Conservation (phyloP, 164 flowering plant genomes). For the Platanus orientalis region DNA sequence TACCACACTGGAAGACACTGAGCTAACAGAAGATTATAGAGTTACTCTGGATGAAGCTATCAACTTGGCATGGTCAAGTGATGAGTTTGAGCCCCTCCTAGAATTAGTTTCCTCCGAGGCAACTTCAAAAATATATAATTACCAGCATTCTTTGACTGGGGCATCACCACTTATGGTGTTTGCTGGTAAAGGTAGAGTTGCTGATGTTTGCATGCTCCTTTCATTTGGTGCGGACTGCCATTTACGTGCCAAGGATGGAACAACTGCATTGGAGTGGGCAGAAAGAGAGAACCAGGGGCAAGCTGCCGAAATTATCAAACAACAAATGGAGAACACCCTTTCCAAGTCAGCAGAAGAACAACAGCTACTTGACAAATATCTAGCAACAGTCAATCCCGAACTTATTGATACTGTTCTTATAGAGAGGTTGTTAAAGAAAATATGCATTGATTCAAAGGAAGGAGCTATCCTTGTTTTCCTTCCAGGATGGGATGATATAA, state of each 20-base stretch:
- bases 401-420: constrained; percentile 65
- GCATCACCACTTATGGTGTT: constrained; percentile 86
- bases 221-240: constrained; percentile 74
- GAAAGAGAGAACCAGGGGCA: constrained; percentile 51
- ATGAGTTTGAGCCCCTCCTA: constrained; percentile 75
- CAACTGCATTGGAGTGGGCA: constrained; percentile 78
- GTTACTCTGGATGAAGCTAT: constrained; percentile 83
- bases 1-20: constrained; percentile 21
- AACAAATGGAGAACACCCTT: constrained; percentile 32
- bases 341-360: constrained; percentile 38
- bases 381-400: constrained; percentile 54
- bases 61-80: constrained; percentile 60
- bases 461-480: constrained; percentile 94
- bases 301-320: constrained; percentile 51
- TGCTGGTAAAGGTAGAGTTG: constrained; percentile 79
- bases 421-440: constrained; percentile 60
- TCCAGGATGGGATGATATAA: constrained; percentile 98
- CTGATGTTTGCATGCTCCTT: constrained; percentile 84
- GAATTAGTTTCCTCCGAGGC: constrained; percentile 63
- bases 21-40: constrained; percentile 46
- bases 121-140: constrained; percentile 47
- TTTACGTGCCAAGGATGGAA: constrained; percentile 57
- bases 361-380: constrained; percentile 60
- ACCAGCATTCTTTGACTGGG: constrained; percentile 76
- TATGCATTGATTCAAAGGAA: constrained; percentile 75